These are phyloP conservation scores for Millerozyma miso DNA, from an alignment of 805 yeast species.

Conservation along the genomic window DNA sequence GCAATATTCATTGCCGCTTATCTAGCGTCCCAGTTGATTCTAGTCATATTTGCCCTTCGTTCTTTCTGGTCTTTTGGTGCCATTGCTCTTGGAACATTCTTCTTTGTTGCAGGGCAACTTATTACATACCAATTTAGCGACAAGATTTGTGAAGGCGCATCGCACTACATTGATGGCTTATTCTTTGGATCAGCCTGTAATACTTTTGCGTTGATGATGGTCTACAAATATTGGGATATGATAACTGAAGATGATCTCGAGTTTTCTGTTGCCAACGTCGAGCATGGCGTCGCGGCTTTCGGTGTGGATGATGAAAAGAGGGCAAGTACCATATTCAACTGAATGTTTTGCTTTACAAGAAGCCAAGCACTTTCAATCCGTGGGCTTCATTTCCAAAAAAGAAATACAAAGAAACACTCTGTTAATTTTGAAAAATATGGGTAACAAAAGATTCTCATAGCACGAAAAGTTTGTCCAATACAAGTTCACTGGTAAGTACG, in stretches of 20 bases:
- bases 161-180: slow-evolving; percentile 88
- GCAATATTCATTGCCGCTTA: slow-evolving; percentile 61
- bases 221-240: slow-evolving; percentile 95
- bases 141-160: slow-evolving; percentile 61
- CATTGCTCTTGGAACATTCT: slow-evolving; percentile 61
- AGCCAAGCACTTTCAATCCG: too few relatives aligned
- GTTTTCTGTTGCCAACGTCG: slow-evolving; percentile 62
- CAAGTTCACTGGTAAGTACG: too few relatives aligned
- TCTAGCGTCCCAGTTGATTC: slow-evolving; percentile 60
- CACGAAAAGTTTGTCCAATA: too few relatives aligned
- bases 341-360: too few relatives aligned
- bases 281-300: slow-evolving; percentile 32
- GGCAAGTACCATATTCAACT: slow-evolving; percentile 12
- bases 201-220: slow-evolving; percentile 84
- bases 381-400: too few relatives aligned
- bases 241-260: slow-evolving; percentile 93
- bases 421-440: too few relatives aligned
- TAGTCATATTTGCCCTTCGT: slow-evolving; percentile 63
- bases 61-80: slow-evolving; percentile 91
- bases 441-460: too few relatives aligned
- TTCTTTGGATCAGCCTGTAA: slow-evolving; percentile 81
- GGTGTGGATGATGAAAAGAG: slow-evolving; percentile 32
- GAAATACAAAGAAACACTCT: too few relatives aligned
- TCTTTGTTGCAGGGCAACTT: slow-evolving; percentile 79
- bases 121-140: slow-evolving; percentile 66